These are phyloP conservation scores for Acarospora socialis DNA, from an alignment of 2,329 filamentous ascomycete species.

Conservation along the genomic window DNA sequence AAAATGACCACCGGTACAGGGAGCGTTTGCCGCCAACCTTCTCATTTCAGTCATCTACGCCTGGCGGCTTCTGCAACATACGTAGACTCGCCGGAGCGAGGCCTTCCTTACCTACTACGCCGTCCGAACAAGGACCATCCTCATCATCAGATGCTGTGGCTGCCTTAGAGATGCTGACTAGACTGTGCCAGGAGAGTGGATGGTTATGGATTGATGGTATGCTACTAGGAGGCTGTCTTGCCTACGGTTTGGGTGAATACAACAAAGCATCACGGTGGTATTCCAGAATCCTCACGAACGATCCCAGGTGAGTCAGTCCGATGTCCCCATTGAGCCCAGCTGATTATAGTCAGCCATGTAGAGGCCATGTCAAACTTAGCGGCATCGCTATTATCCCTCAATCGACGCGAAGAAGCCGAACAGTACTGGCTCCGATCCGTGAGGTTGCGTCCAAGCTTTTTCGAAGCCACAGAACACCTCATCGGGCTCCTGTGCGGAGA, in stretches of 20 bases:
- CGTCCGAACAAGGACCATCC: too few relatives aligned
- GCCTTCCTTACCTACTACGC: too few relatives aligned
- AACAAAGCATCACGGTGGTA: slow-evolving; percentile 46
- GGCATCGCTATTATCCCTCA: slow-evolving; percentile 72
- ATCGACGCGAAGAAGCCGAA: slow-evolving; percentile 70
- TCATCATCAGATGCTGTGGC: slow-evolving; percentile 44
- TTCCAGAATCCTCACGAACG: slow-evolving; percentile 41
- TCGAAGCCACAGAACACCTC: slow-evolving; percentile 90
- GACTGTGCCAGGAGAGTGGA: slow-evolving; percentile 61
- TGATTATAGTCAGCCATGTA: slow-evolving; percentile 50
- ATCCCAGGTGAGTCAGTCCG: slow-evolving; percentile 34
- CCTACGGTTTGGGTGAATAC: slow-evolving; percentile 79
- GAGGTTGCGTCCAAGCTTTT: slow-evolving; percentile 67
- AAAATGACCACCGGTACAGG: too few relatives aligned
- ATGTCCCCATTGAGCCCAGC: slow-evolving; percentile 10
- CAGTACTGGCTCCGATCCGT: slow-evolving; percentile 76
- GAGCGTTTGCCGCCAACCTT: too few relatives aligned
- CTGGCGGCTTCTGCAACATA: too few relatives aligned
- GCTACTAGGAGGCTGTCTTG: slow-evolving; percentile 76
- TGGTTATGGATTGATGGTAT: slow-evolving; percentile 93
- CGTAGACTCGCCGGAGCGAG: too few relatives aligned
- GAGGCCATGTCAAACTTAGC: slow-evolving; percentile 91
- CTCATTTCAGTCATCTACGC: too few relatives aligned
- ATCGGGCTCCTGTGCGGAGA: slow-evolving; percentile 73
- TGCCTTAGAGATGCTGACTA: slow-evolving; percentile 57